A percentile compares a stretch with the other conserved stretches of the same genome.
These are phyloP conservation scores for Aspergillus nomiae DNA, from an alignment of 2,329 filamentous ascomycete genomes.

Conservation along the genomic window DNA sequence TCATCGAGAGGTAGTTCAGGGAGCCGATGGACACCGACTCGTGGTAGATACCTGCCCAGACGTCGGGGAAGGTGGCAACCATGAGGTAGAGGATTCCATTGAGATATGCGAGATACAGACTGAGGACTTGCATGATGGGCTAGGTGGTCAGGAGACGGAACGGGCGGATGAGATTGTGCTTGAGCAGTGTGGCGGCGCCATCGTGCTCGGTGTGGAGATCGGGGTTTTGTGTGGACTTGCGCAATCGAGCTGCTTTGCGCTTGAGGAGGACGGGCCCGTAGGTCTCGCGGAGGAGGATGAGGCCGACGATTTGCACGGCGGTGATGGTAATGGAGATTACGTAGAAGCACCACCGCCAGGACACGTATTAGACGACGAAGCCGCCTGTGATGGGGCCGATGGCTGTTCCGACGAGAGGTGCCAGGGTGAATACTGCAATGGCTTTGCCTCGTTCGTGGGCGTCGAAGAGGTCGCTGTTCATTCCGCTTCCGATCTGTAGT, in stretches of 20 bases:
- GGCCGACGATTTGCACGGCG: conserved; percentile 60
- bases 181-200: conserved; percentile 19
- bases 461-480: conserved; percentile 59
- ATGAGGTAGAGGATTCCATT: conserved; percentile 66
- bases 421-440: conserved; percentile 63
- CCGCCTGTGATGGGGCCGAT: conserved; percentile 66
- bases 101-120: conserved; percentile 57
- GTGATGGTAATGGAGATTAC: conserved; percentile 63
- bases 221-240: conserved; percentile 38
- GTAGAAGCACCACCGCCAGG: conserved; percentile 74
- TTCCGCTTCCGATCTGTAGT: conserved; percentile 46
- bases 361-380: conserved; percentile 62
- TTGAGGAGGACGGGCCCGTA: conserved; percentile 65
- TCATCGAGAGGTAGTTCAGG: conserved; percentile 64
- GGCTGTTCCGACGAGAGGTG: conserved; percentile 65
- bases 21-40: conserved; percentile 60
- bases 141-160: conserved; percentile 59
- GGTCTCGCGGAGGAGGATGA: conserved; percentile 65
- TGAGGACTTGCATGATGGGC: conserved; percentile 59
- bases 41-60: conserved; percentile 59
- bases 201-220: conserved; percentile 40
- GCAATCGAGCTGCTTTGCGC: conserved; percentile 51
- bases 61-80: conserved; percentile 60
- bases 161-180: conserved; percentile 53
- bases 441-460: conserved; percentile 64